A percentile compares a stretch with the other conserved stretches of the same genome.
These are phyloP conservation scores for Phlebopus sp. DNA, from an alignment of 1,284 basidiomycete species.

Conservation along the genomic window DNA sequence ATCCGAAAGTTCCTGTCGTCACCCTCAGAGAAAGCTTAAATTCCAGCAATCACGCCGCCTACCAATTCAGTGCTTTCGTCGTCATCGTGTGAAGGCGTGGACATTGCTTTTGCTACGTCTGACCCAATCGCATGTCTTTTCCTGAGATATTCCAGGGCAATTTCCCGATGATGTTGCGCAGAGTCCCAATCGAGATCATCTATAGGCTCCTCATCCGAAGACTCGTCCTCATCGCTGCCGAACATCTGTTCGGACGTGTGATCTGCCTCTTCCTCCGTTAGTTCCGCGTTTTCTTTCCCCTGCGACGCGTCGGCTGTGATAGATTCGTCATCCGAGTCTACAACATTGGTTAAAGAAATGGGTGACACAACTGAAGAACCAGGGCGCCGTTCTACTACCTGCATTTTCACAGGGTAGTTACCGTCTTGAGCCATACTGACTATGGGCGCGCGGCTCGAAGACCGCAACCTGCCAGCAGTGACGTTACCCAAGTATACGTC, in stretches of 20 bases:
- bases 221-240: constrained; percentile 23
- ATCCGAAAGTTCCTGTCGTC: constrained; percentile 29
- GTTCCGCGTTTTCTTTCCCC: constrained; percentile 18
- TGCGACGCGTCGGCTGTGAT: constrained; percentile 29
- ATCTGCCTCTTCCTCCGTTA: constrained; percentile 6
- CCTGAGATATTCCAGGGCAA: constrained; percentile 67
- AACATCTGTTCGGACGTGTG: constrained; percentile 4
- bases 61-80: constrained; percentile 47
- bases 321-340: constrained; percentile 53
- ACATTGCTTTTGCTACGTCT: constrained; percentile 50
- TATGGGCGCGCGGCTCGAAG: constrained; percentile 37
- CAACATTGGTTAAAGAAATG: constrained; percentile 12
- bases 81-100: constrained; percentile 42
- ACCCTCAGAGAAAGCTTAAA: background rate
- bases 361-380: constrained; percentile 23
- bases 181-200: constrained; percentile 56
- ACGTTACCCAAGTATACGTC: constrained; percentile 54
- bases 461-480: constrained; percentile 45
- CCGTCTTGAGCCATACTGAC: constrained; percentile 38
- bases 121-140: constrained; percentile 56
- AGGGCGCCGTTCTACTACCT: constrained; percentile 62
- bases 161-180: constrained; percentile 66
- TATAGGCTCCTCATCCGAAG: constrained; percentile 29
- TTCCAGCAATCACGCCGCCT: constrained; percentile 18
- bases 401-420: constrained; percentile 58